These are phyloP conservation scores for Termitomyces sp. DNA, from an alignment of 768 basidiomycete species.

Conservation along the genomic window DNA sequence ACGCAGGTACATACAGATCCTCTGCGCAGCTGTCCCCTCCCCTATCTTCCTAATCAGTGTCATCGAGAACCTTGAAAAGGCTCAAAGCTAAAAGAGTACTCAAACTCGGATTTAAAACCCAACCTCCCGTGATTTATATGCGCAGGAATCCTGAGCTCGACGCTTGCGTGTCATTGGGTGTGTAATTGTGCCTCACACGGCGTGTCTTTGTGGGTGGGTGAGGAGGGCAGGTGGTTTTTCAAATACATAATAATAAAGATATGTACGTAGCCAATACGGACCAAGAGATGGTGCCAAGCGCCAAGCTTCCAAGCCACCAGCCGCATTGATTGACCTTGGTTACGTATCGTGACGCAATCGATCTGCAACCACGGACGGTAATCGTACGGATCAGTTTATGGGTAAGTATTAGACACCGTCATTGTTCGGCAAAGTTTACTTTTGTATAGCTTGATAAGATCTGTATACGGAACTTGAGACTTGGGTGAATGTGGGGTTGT, in stretches of 20 bases:
- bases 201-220: background rate
- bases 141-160: too few relatives aligned
- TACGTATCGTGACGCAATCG: background rate
- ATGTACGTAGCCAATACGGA: background rate
- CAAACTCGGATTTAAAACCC: background rate
- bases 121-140: background rate
- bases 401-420: too few relatives aligned
- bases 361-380: too few relatives aligned
- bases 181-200: background rate
- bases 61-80: too few relatives aligned
- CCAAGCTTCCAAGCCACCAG: background rate
- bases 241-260: background rate
- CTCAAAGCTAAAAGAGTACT: background rate
- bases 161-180: background rate
- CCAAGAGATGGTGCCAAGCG: background rate
- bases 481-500: too few relatives aligned
- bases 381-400: too few relatives aligned
- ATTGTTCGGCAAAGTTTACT: too few relatives aligned
- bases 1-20: background rate
- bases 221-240: background rate
- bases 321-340: background rate
- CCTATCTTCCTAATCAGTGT: background rate
- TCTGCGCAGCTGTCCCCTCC: background rate
- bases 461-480: too few relatives aligned
- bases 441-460: too few relatives aligned